Evolutionary conservation across 768 basidiomycete genomes (phyloP).

Genomic region (Coprinopsis strossmayeri): DNA sequence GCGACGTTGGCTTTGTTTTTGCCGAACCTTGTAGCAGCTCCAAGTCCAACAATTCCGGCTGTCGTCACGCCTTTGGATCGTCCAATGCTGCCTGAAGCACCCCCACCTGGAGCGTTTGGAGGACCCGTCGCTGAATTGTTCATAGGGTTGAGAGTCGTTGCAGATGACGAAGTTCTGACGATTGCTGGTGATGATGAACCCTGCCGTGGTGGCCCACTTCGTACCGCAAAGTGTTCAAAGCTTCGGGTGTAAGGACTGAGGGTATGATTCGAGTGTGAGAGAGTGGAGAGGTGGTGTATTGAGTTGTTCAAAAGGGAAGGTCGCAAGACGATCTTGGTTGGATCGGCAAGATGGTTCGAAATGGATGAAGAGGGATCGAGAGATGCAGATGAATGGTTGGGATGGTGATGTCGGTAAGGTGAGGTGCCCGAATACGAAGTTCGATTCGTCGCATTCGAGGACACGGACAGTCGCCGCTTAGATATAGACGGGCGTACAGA

Average conservation of each 20-base stretch:
- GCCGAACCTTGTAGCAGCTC: constrained; percentile 4
- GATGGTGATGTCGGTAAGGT: constrained; percentile 10
- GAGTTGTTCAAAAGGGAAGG: constrained; percentile 65
- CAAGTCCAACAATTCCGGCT: constrained; percentile 24
- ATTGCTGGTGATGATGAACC: constrained; percentile 17
- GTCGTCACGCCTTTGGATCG: constrained; percentile 22
- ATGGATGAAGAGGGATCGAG: constrained; percentile 10
- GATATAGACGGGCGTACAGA: background rate
- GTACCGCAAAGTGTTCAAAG: constrained; percentile 86
- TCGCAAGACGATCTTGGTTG: constrained; percentile 52
- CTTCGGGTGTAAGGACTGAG: constrained; percentile 90
- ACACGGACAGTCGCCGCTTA: constrained; percentile 27
- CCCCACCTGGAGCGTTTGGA: too few relatives aligned
- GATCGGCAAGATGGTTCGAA: constrained; percentile 28
- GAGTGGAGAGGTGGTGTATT: constrained; percentile 79
- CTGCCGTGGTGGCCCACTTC: constrained; percentile 69
- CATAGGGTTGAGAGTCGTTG: background rate
- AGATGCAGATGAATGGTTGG: constrained; percentile 16
- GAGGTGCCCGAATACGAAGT: constrained; percentile 17
- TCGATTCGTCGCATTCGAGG: constrained; percentile 21
- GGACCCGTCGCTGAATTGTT: background rate
- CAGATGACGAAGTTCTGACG: background rate
- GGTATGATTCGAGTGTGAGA: constrained; percentile 88
- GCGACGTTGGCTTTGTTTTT: constrained; percentile 7
- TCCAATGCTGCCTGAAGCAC: too few relatives aligned